Evolutionary conservation across 768 basidiomycete species (phyloP), one percentile per base, ranked within the genome.

Genomic region (Phlegmacium glaucopus): DNA sequence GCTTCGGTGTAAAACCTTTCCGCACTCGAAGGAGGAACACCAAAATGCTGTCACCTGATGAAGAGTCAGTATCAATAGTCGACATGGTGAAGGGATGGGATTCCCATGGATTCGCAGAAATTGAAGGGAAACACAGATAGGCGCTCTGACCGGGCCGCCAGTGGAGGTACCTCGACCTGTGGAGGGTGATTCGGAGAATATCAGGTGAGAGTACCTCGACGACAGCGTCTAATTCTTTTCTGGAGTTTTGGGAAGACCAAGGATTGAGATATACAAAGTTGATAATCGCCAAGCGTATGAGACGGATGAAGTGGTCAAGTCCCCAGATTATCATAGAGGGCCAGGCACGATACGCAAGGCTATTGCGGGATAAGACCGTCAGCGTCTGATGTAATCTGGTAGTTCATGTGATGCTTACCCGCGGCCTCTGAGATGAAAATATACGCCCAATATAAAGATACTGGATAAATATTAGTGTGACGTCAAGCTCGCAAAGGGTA

Each of bases 81-180:
- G n/a, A n/a, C n/a, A n/a, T n/a, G n/a, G n/a, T 22, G 22, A 5
- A 22, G 22, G 22, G 22, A 22, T 22, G 22, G 5, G 22, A 22
- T 22, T 22, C 22, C n/a, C n/a, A n/a, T n/a, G n/a, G n/a, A n/a
- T n/a, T n/a, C n/a, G n/a, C n/a, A n/a, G n/a, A n/a, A n/a, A n/a
- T n/a, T 1, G 66, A 55, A 4, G 80, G 79, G 53, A 83, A 63
- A 9, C 66, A 70, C 16, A 84, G 63, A 53, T 73, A 83, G 0
- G 70, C 75, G 29, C 71, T 69, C 60, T 84, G 83, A 7, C 82
- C 83, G 0, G 83, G 70, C 15, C 63, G 66, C 66, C 83, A 77
- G 53, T 69, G 70, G 12, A 71, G 61, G 22, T 61, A 51, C 7
- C 50, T 45, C 4, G 75, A 72, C 16, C 75, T 70, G 32, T 58